Evolutionary conservation across 352 stramenopile species (phyloP), one percentile per base, ranked within the genome.

Genomic region (Phytophthora sp.): DNA sequence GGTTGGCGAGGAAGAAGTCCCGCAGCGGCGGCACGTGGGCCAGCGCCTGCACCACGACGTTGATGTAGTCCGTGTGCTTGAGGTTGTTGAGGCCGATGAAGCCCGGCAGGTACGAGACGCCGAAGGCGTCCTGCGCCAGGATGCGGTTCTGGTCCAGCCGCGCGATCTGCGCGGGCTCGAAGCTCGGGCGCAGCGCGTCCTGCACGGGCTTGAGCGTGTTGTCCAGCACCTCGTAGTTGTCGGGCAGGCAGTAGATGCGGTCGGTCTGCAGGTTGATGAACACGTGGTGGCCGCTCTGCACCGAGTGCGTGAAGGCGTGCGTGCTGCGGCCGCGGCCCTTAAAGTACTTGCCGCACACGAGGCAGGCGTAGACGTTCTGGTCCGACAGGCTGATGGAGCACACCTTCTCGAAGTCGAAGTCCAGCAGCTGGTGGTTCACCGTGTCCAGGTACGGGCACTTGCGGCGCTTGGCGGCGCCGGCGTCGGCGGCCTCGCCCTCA

Each of bases 291-390:
- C 86, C 88, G 56, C 87, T 90, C 70, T 99, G 89, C 48, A 99
- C 89, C 34, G 88, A 95, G 76, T 99, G 98, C 30, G 89, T 99
- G 77, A 99, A 99, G 2, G 97, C 97, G 55, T 95, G 89, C 13
- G 93, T 99, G 32, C 83, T 88, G 63, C 84, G 79, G 49, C 96
- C 95, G 43, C 89, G 79, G 28, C 97, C 98, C 37, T 98, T 92
- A 70, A 99, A 99, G 78, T 98, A 99, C 67, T 99, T 99, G 56
- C 98, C 98, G 66, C 98, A 99, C 13, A 99, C 96, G 9, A 99
- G 87, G 75, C 98, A 99, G 17, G 86, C 91, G 75, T 99, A 99
- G 20, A 99, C 96, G 76, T 99, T 98, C 37, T 98, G 87, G 62
- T 98, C 97, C 17, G 88, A 96, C 27, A 99, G 79, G 18, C 92